Evolutionary conservation across 2,329 filamentous ascomycete species (phyloP).

Genomic region (Sporothrix inflata): DNA sequence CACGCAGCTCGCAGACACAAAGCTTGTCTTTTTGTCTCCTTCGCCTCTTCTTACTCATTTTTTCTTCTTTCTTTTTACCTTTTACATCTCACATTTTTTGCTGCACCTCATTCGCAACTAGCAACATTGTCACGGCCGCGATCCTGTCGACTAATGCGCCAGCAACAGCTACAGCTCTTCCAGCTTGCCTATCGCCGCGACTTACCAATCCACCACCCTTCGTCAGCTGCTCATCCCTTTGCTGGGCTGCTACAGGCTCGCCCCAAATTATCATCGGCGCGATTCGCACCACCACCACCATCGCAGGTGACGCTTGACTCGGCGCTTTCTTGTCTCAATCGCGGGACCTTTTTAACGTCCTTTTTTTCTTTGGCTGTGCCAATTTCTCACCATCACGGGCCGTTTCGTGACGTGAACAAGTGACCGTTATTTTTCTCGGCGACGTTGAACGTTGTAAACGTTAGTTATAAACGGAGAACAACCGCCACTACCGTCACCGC

Average conservation of each 20-base stretch:
- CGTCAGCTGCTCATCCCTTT: constrained; percentile 25
- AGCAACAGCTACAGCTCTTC: constrained; percentile 37
- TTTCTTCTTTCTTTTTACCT: neutral
- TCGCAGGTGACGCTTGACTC: constrained; percentile 35
- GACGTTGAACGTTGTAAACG: constrained; percentile 4
- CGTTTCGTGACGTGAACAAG: constrained; percentile 23
- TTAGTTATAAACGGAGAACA: neutral
- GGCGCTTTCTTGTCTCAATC: constrained; percentile 27
- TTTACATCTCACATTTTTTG: neutral
- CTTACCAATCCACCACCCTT: constrained; percentile 25
- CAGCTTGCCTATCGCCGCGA: constrained; percentile 36
- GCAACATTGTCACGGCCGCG: neutral
- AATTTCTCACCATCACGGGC: constrained; percentile 30
- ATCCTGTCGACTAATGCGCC: constrained; percentile 32
- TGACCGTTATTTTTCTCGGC: neutral
- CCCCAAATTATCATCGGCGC: constrained; percentile 15
- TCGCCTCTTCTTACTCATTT: neutral
- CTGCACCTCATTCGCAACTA: neutral
- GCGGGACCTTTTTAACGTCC: neutral
- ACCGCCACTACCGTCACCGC: constrained; percentile 31
- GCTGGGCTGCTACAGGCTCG: neutral
- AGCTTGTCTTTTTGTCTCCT: neutral
- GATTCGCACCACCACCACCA: constrained; percentile 39
- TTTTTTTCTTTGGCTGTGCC: neutral
- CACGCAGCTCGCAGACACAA: neutral